These are phyloP conservation scores for Rhizopus microsporus DNA, from an alignment of 371 early-diverging fungal species.

Conservation along the genomic window DNA sequence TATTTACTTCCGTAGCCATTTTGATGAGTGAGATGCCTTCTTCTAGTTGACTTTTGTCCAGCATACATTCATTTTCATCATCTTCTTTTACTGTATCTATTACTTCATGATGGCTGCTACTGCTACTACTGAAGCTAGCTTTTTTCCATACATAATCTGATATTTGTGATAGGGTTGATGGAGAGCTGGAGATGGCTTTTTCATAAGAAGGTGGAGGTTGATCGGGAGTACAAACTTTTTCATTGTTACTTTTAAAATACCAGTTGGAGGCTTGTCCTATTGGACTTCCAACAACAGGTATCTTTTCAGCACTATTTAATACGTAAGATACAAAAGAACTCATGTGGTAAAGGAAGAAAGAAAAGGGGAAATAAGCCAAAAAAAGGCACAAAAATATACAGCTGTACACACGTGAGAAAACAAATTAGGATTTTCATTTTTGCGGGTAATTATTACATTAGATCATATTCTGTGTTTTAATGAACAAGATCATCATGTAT, in stretches of 20 bases:
- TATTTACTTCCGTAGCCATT: constrained; percentile 55
- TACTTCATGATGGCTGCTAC: not conserved
- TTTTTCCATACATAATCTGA: constrained; percentile 37
- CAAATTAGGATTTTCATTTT: no score
- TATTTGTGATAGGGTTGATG: constrained; percentile 22
- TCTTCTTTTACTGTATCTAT: not conserved
- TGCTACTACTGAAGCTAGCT: constrained; percentile 16
- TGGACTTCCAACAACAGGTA: constrained; percentile 35
- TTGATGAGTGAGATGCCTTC: constrained; percentile 53
- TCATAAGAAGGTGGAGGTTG: constrained; percentile 42
- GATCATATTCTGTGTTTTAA: no score
- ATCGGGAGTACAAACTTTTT: constrained; percentile 10
- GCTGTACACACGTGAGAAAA: no score
- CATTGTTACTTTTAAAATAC: constrained; percentile 17
- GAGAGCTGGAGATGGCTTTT: constrained; percentile 25
- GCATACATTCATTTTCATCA: not conserved
- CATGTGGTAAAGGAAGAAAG: constrained; percentile 6
- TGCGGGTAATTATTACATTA: no score
- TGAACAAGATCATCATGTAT: no score
- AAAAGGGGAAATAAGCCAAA: not conserved
- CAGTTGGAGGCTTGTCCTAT: constrained; percentile 28
- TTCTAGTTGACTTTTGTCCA: constrained; percentile 41
- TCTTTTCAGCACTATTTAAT: constrained; percentile 32
- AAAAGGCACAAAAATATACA: no score
- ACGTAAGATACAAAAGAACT: constrained; percentile 29